Evolutionary conservation across 2,329 filamentous ascomycete genomes (phyloP).

Genomic region (Cladosporium austrohemisphaericum): DNA sequence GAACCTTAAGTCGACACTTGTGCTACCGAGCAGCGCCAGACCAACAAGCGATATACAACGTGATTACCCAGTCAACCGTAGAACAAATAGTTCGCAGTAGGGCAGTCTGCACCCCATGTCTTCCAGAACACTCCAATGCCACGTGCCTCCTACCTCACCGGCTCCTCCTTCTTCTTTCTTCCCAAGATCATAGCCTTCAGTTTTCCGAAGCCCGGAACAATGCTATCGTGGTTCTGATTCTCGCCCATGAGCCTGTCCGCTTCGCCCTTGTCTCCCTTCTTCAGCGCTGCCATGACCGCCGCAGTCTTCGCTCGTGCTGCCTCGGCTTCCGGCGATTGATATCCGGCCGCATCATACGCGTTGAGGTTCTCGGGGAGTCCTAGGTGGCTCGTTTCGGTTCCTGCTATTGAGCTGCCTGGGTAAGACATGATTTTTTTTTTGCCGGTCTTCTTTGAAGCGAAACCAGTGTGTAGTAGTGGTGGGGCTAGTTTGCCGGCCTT

Average conservation of each 20-base stretch:
- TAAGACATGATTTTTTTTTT: neutral
- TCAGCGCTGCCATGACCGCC: constrained; percentile 27
- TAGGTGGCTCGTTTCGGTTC: constrained; percentile 18
- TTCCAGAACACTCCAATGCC: neutral
- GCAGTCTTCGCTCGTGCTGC: constrained; percentile 22
- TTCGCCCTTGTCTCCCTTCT: constrained; percentile 24
- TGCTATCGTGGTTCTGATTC: constrained; percentile 10
- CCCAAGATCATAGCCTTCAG: constrained; percentile 5
- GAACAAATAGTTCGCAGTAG: too few species aligned
- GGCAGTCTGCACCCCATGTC: neutral
- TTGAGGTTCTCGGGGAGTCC: constrained; percentile 23
- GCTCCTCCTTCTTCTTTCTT: neutral
- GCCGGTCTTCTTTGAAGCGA: too few species aligned
- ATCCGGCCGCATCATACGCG: constrained; percentile 21
- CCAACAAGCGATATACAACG: neutral
- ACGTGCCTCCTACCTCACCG: too few species aligned
- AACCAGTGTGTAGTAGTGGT: neutral
- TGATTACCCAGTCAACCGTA: too few species aligned
- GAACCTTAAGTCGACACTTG: too few species aligned
- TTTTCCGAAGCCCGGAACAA: constrained; percentile 10
- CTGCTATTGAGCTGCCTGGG: constrained; percentile 18
- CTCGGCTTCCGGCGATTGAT: constrained; percentile 23
- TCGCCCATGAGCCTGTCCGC: constrained; percentile 24
- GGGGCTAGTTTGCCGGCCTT: neutral
- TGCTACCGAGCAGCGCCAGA: too few species aligned